These are phyloP conservation scores for Marasmius sp. DNA, from an alignment of 1,284 basidiomycete genomes.

Conservation along the genomic window DNA sequence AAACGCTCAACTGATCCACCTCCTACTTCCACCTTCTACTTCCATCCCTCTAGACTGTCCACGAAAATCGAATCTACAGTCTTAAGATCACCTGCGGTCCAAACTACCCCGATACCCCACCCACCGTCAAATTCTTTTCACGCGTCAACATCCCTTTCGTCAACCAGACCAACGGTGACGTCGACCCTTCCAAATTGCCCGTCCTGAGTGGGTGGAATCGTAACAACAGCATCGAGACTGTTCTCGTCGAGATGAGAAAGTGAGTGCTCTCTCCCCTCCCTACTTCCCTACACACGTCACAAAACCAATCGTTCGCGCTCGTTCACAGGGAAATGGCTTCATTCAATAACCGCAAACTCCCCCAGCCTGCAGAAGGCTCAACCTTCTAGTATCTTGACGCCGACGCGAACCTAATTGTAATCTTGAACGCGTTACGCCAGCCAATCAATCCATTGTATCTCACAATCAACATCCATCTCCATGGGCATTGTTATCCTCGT, in stretches of 20 bases:
- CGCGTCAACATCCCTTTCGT: constrained; percentile 97
- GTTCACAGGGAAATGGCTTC: constrained; percentile 87
- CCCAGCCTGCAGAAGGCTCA: constrained; percentile 91
- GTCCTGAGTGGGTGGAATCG: constrained; percentile 77
- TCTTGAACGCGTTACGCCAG: no score
- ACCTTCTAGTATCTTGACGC: constrained; percentile 52
- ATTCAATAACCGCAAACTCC: constrained; percentile 88
- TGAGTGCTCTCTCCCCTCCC: constrained; percentile 36
- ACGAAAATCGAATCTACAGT: constrained; percentile 97
- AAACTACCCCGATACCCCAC: constrained; percentile 80
- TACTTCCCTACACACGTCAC: not conserved
- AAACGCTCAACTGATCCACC: not conserved
- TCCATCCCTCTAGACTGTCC: constrained; percentile 68
- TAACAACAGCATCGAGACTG: constrained; percentile 78
- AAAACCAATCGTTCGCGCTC: constrained; percentile 2
- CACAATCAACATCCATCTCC: no score
- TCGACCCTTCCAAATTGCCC: constrained; percentile 70
- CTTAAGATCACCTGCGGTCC: constrained; percentile 88
- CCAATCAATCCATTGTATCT: no score
- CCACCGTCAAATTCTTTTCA: constrained; percentile 83
- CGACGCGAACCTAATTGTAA: no score
- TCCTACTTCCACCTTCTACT: constrained; percentile 12
- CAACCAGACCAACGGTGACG: constrained; percentile 70
- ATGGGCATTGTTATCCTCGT: no score
- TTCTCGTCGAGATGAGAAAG: constrained; percentile 91